Conservation (phyloP, 345 rosid species). For the Erucastrum elatum region DNA sequence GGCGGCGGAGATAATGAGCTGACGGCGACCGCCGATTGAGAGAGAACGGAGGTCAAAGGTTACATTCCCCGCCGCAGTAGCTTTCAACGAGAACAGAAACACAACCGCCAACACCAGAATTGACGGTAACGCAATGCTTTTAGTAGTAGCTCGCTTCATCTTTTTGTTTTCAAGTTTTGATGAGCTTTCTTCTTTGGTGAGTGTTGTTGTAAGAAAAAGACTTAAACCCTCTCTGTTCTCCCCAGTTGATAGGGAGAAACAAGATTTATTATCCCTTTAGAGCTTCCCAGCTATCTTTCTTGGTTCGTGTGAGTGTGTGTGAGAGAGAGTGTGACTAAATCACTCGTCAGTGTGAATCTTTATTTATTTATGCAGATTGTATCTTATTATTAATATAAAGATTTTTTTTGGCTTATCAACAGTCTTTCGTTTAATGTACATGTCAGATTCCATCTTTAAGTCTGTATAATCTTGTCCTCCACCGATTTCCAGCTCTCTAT, state of each 20-base stretch:
- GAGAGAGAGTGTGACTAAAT: slow-evolving; percentile 16
- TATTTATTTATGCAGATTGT: not conserved
- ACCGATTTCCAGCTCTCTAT: no score
- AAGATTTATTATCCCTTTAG: slow-evolving; percentile 26
- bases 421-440: not conserved
- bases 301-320: slow-evolving; percentile 14
- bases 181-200: not conserved
- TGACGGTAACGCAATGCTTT: slow-evolving; percentile 20
- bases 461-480: no score
- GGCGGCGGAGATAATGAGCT: slow-evolving; percentile 71
- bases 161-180: not conserved
- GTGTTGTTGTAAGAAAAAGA: not conserved
- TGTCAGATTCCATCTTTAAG: slow-evolving; percentile 9
- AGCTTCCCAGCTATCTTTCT: slow-evolving; percentile 19
- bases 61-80: slow-evolving; percentile 45
- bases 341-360: slow-evolving; percentile 11
- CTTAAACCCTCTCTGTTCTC: not conserved
- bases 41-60: slow-evolving; percentile 63
- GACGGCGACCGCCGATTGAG: slow-evolving; percentile 54
- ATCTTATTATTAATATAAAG: not conserved
- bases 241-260: slow-evolving; percentile 21
- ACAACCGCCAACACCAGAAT: slow-evolving; percentile 17
- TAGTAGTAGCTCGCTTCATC: slow-evolving; percentile 27
- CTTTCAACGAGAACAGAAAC: slow-evolving; percentile 26
- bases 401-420: not conserved